These are phyloP conservation scores for Suzukiozyma palmioleophila DNA, from an alignment of 1,139 yeast genomes.

Conservation along the genomic window DNA sequence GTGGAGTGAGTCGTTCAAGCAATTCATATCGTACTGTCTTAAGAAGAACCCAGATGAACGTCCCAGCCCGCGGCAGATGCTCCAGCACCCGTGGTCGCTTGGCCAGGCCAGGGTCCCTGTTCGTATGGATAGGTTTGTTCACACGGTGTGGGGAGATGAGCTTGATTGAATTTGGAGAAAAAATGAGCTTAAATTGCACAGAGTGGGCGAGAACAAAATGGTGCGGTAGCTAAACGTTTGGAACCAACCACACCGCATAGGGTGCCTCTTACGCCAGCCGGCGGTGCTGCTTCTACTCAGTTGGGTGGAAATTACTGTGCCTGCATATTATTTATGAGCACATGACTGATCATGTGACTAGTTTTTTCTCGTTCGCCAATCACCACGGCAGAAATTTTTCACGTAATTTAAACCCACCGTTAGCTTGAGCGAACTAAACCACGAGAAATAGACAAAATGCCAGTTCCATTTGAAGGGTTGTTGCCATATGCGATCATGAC, in stretches of 20 bases:
- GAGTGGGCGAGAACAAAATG: too few relatives aligned
- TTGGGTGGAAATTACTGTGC: too few relatives aligned
- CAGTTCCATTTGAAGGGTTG: constrained; percentile 49
- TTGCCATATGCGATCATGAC: constrained; percentile 47
- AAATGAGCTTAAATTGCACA: too few relatives aligned
- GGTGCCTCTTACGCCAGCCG: not conserved
- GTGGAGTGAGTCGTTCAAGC: constrained; percentile 84
- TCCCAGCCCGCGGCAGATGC: constrained; percentile 91
- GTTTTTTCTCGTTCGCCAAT: constrained; percentile 1
- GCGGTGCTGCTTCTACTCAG: not conserved
- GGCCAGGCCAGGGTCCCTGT: constrained; percentile 70
- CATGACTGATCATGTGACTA: constrained; percentile 1
- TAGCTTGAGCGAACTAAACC: not conserved
- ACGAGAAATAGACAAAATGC: constrained; percentile 22
- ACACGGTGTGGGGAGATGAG: constrained; percentile 61
- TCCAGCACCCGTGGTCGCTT: constrained; percentile 85
- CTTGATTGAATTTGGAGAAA: not conserved
- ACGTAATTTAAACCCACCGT: not conserved
- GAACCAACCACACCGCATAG: not conserved
- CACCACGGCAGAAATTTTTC: not conserved
- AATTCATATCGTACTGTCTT: constrained; percentile 75
- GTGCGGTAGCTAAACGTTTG: too few relatives aligned
- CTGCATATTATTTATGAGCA: not conserved
- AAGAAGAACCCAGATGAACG: constrained; percentile 75
- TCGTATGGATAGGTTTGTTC: constrained; percentile 82